Base-by-base conservation (phyloP, 2,329 filamentous ascomycete species). In the Fusarium pseudoanthophilum region DNA sequence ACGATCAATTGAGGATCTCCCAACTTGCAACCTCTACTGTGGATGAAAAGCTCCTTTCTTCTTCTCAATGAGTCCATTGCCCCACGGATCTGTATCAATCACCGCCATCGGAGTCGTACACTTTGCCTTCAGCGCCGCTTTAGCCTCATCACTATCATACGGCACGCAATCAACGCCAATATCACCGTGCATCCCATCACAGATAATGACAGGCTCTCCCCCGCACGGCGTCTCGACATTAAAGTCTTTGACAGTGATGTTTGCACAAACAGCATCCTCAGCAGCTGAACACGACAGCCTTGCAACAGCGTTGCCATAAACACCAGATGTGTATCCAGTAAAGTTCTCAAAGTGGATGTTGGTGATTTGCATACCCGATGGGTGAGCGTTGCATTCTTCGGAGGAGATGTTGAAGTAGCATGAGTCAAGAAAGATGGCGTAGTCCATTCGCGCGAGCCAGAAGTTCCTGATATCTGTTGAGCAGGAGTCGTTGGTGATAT, bases 321-420 rank as follows among this genome's bases (percentile, higher is more conserved):
- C 86, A 0, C 89, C 89, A 21, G 86, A 89, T 4, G 86, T 88
- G 26, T 85, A 86, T 2, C 89, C 89, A 0, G 84, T 84, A 67
- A 91, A 86, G 75, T 90, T 90, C 74, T 89, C 83, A 68, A 91
- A 91, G 1, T 81, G 82, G 37, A 91, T 85, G 75, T 91, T 87
- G 32, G 86, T 88, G 64, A 91, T 86, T 74, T 91, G 87, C 72
- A 91, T 88, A 13, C 83, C 82, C 0, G 87, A 89, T 0, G 89
- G 89, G 70, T 88, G 87, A 20, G 83, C 66, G 4, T 85, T 84
- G 74, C 89, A 91, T 5, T 84, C 83, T 2, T 84, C 84, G 7
- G 82, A 72, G 62, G 87, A 79, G 64, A 82, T 83, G 80, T 90
- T 87, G 79, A 91, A 91, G 79, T 91, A 91, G 80, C 89, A 91